These are phyloP conservation scores for Cucurbita pepo DNA, from an alignment of 306 rosid species.

Conservation along the genomic window DNA sequence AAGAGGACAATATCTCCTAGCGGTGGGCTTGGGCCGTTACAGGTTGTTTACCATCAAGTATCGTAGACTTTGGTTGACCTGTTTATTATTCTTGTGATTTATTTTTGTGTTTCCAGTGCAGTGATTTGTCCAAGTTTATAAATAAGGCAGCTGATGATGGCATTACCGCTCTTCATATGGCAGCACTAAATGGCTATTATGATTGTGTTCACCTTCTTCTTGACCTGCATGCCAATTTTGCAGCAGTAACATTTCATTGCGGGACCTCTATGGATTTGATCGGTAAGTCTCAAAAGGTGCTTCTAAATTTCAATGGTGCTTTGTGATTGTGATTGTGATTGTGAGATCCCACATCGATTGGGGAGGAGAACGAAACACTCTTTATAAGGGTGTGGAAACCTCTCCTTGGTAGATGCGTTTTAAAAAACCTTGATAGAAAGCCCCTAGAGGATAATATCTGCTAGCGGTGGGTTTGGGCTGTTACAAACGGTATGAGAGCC, in stretches of 20 bases:
- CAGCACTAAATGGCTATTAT: conserved; percentile 77
- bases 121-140: conserved; percentile 74
- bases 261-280: conserved; percentile 94
- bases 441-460: too few species aligned
- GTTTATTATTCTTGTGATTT: conserved; percentile 34
- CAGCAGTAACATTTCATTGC: conserved; percentile 63
- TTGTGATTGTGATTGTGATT: background rate
- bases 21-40: too few species aligned
- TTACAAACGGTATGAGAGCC: too few species aligned
- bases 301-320: conserved; percentile 8
- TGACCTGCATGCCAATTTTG: conserved; percentile 61
- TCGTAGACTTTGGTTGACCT: background rate
- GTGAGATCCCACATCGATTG: too few species aligned
- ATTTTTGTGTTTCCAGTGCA: conserved; percentile 66
- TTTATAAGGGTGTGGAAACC: too few species aligned
- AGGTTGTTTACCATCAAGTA: background rate
- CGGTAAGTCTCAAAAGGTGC: conserved; percentile 24
- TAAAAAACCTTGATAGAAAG: too few species aligned
- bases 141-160: conserved; percentile 96
- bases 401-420: too few species aligned
- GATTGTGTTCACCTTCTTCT: conserved; percentile 84
- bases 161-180: conserved; percentile 89
- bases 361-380: too few species aligned
- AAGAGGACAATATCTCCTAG: too few species aligned
- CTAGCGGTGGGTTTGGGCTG: too few species aligned